A percentile compares a stretch with the other conserved stretches of the same genome.
These are phyloP conservation scores for Candida hungchunana DNA, from an alignment of 805 yeast genomes.

Conservation along the genomic window DNA sequence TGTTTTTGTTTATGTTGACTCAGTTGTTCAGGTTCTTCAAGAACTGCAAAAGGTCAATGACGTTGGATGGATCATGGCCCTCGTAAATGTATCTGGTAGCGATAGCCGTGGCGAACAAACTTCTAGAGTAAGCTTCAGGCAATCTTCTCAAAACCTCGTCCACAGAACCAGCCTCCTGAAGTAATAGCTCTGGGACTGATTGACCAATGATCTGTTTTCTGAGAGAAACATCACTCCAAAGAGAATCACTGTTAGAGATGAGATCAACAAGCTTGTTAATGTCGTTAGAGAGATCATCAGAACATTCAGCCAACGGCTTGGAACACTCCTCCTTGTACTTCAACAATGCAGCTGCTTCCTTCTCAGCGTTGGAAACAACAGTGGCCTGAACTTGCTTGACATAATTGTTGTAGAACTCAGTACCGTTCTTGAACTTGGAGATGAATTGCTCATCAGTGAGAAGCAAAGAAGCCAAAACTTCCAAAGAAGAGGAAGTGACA, in stretches of 20 bases:
- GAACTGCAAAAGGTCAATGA: constrained; percentile 27
- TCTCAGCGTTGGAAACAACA: constrained; percentile 71
- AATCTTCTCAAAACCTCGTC: constrained; percentile 68
- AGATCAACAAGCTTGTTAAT: constrained; percentile 86
- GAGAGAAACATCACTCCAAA: constrained; percentile 75
- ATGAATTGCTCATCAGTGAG: constrained; percentile 83
- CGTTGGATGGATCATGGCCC: constrained; percentile 26
- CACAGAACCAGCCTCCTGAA: constrained; percentile 68
- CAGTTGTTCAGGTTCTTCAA: constrained; percentile 17
- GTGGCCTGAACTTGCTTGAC: constrained; percentile 79
- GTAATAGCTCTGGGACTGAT: constrained; percentile 73
- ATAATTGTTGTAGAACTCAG: constrained; percentile 75
- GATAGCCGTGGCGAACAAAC: constrained; percentile 51
- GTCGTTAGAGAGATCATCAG: constrained; percentile 79
- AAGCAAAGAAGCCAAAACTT: constrained; percentile 90
- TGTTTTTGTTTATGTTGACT: neutral
- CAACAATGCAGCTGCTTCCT: constrained; percentile 89
- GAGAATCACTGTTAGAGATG: constrained; percentile 75
- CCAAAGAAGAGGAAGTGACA: constrained; percentile 93
- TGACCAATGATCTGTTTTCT: constrained; percentile 71
- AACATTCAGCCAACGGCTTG: constrained; percentile 56
- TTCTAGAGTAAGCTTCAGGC: constrained; percentile 83
- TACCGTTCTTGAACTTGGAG: constrained; percentile 65
- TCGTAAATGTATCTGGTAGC: constrained; percentile 27
- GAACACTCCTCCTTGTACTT: constrained; percentile 61